phyloP scores from a whole-genome alignment of 1,284 basidiomycete species.

The Waitea zeae region DNA sequence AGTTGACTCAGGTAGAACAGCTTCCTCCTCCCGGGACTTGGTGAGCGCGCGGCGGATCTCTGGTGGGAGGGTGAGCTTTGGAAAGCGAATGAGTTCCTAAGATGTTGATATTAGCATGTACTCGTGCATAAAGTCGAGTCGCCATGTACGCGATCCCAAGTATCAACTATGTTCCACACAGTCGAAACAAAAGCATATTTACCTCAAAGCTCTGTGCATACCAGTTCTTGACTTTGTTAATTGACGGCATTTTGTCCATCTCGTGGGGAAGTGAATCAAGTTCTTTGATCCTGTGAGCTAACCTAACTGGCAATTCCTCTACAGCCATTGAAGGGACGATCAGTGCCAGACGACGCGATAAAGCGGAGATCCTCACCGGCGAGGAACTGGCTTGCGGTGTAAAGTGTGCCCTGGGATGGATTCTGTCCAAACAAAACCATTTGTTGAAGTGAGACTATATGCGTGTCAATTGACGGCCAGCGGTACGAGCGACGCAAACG shows the following conservation, averaged over 20 bases:
- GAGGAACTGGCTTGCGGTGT: slow-evolving; percentile 75
- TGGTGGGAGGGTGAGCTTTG: slow-evolving; percentile 51
- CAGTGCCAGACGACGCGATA: background rate
- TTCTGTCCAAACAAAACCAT: slow-evolving; percentile 84
- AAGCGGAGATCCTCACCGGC: slow-evolving; percentile 28
- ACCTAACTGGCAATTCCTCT: slow-evolving; percentile 88
- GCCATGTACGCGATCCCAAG: no score
- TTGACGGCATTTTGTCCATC: slow-evolving; percentile 83
- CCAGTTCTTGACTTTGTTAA: slow-evolving; percentile 95
- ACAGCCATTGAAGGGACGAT: background rate
- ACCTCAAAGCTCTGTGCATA: slow-evolving; percentile 98
- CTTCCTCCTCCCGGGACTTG: slow-evolving; percentile 20
- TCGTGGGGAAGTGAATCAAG: slow-evolving; percentile 90
- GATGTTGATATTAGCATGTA: slow-evolving; percentile 6
- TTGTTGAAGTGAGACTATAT: slow-evolving; percentile 77
- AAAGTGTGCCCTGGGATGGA: slow-evolving; percentile 73
- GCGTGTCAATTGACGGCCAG: slow-evolving; percentile 1
- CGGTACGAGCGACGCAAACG: slow-evolving; percentile 11
- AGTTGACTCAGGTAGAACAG: slow-evolving; percentile 40
- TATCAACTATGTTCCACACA: no score
- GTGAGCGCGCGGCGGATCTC: slow-evolving; percentile 52
- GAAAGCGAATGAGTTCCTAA: slow-evolving; percentile 80
- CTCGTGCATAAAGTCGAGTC: no score
- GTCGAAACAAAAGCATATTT: no score
- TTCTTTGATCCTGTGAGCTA: slow-evolving; percentile 94